phyloP scores from a whole-genome alignment of 371 early-diverging fungal genomes.

The Mucor plumbeus region DNA sequence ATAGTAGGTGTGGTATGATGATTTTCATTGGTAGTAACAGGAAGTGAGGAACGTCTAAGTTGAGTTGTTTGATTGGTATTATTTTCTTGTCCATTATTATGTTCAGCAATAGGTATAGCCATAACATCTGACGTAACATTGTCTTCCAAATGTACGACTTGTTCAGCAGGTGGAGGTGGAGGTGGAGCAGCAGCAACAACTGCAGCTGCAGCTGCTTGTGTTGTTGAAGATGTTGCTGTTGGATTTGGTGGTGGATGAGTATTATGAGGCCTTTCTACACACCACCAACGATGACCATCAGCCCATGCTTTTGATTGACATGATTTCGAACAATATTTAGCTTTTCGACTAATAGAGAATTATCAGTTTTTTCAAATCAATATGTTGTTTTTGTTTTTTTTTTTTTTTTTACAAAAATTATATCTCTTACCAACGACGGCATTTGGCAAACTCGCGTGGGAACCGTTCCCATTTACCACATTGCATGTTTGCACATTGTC shows the following conservation, averaged over 20 bases:
- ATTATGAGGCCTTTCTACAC: constrained; percentile 63
- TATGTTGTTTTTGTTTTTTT: no score
- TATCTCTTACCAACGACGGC: constrained; percentile 65
- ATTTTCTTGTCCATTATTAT: constrained; percentile 13
- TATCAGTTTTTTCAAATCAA: background rate
- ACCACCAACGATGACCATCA: constrained; percentile 84
- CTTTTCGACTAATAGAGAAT: constrained; percentile 58
- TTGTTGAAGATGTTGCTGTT: constrained; percentile 39
- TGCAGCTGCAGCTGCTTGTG: constrained; percentile 39
- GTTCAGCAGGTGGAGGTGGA: constrained; percentile 37
- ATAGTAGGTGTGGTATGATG: constrained; percentile 6
- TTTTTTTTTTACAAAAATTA: no score
- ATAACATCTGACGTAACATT: constrained; percentile 31
- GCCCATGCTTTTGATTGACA: constrained; percentile 82
- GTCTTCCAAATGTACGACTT: constrained; percentile 40
- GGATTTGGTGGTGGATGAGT: constrained; percentile 33
- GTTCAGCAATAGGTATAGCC: constrained; percentile 33
- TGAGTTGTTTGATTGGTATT: constrained; percentile 7
- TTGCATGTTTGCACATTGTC: constrained; percentile 78
- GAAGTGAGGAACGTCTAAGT: constrained; percentile 27
- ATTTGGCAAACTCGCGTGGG: constrained; percentile 83
- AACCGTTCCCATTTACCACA: constrained; percentile 80
- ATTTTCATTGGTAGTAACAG: constrained; percentile 18
- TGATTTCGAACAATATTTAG: constrained; percentile 77
- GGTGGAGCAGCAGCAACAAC: constrained; percentile 37